Evolutionary conservation across 2,329 filamentous ascomycete species (phyloP).

Genomic region (Calonectria hongkongensis): DNA sequence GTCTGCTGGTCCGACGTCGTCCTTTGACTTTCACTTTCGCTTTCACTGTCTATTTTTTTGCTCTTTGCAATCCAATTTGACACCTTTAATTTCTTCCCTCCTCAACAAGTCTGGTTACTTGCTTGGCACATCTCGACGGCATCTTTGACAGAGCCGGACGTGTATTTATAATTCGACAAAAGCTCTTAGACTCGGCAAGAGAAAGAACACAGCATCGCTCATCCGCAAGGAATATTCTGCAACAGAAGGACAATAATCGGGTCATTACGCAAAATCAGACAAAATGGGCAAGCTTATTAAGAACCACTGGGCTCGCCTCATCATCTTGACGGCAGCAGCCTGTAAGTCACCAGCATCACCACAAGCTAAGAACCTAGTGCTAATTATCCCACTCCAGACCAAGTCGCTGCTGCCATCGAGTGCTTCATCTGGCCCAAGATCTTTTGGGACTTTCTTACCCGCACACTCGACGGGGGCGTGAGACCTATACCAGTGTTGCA

Average conservation of each 20-base stretch:
- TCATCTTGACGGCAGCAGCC: slow-evolving; percentile 87
- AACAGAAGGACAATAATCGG: slow-evolving; percentile 44
- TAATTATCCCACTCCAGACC: slow-evolving; percentile 76
- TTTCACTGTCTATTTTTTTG: neutral
- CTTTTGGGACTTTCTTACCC: slow-evolving; percentile 97
- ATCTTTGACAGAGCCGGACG: slow-evolving; percentile 56
- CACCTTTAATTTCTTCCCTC: slow-evolving; percentile 62
- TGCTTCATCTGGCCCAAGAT: slow-evolving; percentile 99
- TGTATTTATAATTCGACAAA: slow-evolving; percentile 39
- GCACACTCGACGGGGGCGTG: slow-evolving; percentile 89
- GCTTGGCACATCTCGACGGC: slow-evolving; percentile 47
- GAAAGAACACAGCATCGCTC: slow-evolving; percentile 11
- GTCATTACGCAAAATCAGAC: slow-evolving; percentile 43
- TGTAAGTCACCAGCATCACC: slow-evolving; percentile 71
- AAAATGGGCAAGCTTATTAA: slow-evolving; percentile 98
- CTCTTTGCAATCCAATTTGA: slow-evolving; percentile 55
- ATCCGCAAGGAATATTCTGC: slow-evolving; percentile 31
- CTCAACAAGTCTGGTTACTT: slow-evolving; percentile 72
- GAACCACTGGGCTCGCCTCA: slow-evolving; percentile 98
- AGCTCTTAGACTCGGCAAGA: slow-evolving; percentile 23
- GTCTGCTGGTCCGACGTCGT: slow-evolving; percentile 42
- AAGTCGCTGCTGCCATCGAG: slow-evolving; percentile 88
- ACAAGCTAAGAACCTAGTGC: slow-evolving; percentile 7
- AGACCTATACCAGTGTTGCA: slow-evolving; percentile 93
- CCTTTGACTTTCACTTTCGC: slow-evolving; percentile 43